Conservation (phyloP, 73 alveolate species). For the Tetrahymena borealis region DNA sequence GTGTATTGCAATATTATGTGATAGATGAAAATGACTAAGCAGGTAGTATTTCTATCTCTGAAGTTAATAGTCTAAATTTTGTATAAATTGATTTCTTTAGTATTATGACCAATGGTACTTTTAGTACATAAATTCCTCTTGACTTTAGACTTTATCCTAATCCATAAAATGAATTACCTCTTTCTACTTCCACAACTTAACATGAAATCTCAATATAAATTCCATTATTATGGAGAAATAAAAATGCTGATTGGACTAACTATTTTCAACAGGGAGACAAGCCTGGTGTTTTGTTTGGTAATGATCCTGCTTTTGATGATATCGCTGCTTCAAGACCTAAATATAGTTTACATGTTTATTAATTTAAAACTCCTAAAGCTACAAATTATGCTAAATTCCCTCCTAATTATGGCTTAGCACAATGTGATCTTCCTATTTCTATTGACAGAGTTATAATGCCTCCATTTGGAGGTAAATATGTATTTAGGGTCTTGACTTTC, state of each 20-base stretch:
- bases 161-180: conserved; percentile 10
- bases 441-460: neutral
- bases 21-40: conserved; percentile 21
- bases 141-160: conserved; percentile 29
- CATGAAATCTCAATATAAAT: conserved; percentile 8
- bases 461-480: conserved; percentile 31
- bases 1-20: neutral
- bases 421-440: conserved; percentile 37
- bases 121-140: neutral
- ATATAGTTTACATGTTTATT: neutral
- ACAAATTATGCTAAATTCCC: conserved; percentile 22
- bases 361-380: conserved; percentile 9
- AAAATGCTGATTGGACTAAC: neutral
- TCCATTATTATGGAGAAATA: conserved; percentile 30
- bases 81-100: conserved; percentile 25
- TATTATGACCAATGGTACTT: conserved; percentile 5
- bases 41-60: conserved; percentile 11
- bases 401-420: conserved; percentile 8
- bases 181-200: neutral
- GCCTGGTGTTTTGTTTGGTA: conserved; percentile 28
- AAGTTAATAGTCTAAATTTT: conserved; percentile 11
- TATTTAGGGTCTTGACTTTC: conserved; percentile 19
- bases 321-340: neutral
- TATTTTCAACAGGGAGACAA: neutral
- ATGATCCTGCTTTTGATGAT: neutral